A percentile compares a stretch with the other conserved stretches of the same genome.
These are phyloP conservation scores for Ulota crispa DNA, from an alignment of 225 moss, liverwort and hornwort species.

Conservation along the genomic window DNA sequence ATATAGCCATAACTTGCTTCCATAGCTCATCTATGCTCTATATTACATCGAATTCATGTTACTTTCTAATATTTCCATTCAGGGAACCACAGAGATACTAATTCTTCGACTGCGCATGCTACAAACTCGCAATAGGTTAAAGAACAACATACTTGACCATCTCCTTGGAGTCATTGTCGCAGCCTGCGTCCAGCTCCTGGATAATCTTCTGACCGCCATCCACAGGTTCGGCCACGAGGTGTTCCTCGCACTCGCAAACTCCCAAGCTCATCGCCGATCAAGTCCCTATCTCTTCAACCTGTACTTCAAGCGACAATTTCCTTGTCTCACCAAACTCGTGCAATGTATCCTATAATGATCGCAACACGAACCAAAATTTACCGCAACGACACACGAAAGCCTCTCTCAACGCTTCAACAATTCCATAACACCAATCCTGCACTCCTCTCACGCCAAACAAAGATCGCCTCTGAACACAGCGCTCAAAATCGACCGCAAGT, in stretches of 20 bases:
- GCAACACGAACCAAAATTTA: not conserved
- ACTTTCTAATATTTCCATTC: not conserved
- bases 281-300: not conserved
- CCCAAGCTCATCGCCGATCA: conserved; percentile 20
- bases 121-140: not conserved
- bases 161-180: not conserved
- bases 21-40: not conserved
- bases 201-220: not conserved
- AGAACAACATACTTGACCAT: conserved; percentile 19
- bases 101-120: not conserved
- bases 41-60: not conserved
- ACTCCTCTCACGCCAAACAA: not conserved
- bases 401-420: not conserved
- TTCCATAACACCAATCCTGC: not conserved
- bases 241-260: conserved; percentile 20
- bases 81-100: not conserved
- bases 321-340: not conserved
- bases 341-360: not conserved
- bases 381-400: not conserved
- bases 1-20: not conserved
- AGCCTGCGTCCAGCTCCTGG: not conserved
- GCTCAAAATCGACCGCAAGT: not conserved
- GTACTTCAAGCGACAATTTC: not conserved
- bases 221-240: conserved; percentile 15
- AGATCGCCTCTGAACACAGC: not conserved